These are phyloP conservation scores for Fusarium sp. DNA, from an alignment of 2,329 filamentous ascomycete genomes.

Conservation along the genomic window DNA sequence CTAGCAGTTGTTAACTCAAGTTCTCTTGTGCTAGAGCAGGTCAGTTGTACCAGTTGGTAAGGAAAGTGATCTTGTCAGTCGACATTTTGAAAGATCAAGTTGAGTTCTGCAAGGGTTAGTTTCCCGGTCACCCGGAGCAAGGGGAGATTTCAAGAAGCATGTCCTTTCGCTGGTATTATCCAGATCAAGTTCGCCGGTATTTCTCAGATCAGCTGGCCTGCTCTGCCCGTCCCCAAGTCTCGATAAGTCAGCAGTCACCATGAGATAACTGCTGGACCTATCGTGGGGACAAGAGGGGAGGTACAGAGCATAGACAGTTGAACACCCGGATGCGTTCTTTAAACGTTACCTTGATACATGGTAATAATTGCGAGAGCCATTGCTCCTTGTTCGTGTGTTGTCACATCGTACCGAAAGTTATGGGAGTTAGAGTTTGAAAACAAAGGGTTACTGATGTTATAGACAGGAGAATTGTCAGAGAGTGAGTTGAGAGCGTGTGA, in stretches of 20 bases:
- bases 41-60: constrained; percentile 79
- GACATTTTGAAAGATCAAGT: constrained; percentile 72
- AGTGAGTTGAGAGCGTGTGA: constrained; percentile 11
- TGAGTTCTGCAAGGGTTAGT: constrained; percentile 64
- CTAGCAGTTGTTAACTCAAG: constrained; percentile 59
- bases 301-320: constrained; percentile 42
- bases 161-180: constrained; percentile 90
- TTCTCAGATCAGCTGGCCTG: constrained; percentile 71
- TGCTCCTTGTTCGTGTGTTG: constrained; percentile 38
- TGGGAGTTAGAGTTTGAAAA: not conserved
- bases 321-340: constrained; percentile 64
- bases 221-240: constrained; percentile 38
- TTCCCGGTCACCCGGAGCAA: constrained; percentile 50
- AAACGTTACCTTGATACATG: constrained; percentile 61
- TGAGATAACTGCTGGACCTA: not conserved
- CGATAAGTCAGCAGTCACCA: not conserved
- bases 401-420: constrained; percentile 48
- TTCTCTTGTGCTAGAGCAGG: constrained; percentile 7
- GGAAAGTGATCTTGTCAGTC: constrained; percentile 87
- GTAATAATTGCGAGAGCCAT: constrained; percentile 47
- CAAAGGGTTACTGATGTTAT: not conserved
- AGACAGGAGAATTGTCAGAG: not conserved
- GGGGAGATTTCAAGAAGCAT: constrained; percentile 73
- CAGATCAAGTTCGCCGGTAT: constrained; percentile 89
- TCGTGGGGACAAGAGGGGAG: constrained; percentile 8